These are phyloP conservation scores for Protoeuglena noctilucae DNA, from an alignment of 139 green algal species.

Conservation along the genomic window DNA sequence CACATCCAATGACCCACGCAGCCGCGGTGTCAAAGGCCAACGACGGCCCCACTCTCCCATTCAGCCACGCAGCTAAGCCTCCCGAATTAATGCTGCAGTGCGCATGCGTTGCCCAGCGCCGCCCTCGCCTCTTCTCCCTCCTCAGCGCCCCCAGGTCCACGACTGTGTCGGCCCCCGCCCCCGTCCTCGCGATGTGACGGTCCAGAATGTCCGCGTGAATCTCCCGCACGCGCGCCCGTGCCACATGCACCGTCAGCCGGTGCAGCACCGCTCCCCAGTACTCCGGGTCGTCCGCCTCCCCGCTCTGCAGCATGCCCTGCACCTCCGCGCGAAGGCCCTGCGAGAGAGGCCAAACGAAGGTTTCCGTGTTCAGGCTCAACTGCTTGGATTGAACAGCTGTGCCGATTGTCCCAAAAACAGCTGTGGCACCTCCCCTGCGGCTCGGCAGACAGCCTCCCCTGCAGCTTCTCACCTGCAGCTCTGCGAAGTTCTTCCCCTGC, in stretches of 20 bases:
- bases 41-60: no score
- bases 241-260: constrained; percentile 29
- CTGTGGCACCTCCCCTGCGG: no score
- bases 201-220: constrained; percentile 25
- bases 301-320: constrained; percentile 21
- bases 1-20: no score
- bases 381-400: no score
- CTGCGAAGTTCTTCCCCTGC: constrained; percentile 3
- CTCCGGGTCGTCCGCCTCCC: constrained; percentile 35
- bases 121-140: constrained; percentile 14
- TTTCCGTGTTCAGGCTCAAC: no score
- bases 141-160: constrained; percentile 17
- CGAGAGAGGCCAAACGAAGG: no score
- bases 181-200: constrained; percentile 12
- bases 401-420: no score
- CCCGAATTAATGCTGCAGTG: no score
- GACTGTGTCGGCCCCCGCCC: neutral
- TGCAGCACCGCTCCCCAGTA: constrained; percentile 61
- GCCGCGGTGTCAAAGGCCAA: no score
- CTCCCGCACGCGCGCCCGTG: constrained; percentile 39
- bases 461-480: neutral
- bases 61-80: no score
- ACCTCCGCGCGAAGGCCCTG: no score
- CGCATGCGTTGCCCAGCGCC: constrained; percentile 2
- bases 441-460: neutral